Conservation (phyloP, 345 rosid genomes). For the Schrenkiella parvula region DNA sequence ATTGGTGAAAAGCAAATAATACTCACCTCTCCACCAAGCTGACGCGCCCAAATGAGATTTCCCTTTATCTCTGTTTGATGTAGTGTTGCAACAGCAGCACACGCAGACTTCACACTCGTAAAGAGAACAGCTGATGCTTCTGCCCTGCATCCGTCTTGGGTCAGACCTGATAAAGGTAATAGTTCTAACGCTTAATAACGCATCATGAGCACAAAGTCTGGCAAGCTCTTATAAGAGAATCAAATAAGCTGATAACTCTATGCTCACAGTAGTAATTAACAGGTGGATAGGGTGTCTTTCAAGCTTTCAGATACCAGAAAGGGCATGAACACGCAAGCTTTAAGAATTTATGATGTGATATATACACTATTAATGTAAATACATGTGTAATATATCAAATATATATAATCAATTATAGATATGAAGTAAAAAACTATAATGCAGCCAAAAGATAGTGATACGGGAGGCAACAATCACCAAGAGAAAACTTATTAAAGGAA, state of each 20-base stretch:
- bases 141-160: slow-evolving; percentile 84
- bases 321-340: neutral
- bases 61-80: slow-evolving; percentile 74
- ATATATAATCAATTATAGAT: neutral
- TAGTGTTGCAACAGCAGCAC: slow-evolving; percentile 50
- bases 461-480: neutral
- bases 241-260: neutral
- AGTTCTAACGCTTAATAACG: neutral
- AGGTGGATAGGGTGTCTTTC: neutral
- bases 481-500: neutral
- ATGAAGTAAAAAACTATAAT: neutral
- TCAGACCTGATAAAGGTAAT: slow-evolving; percentile 53
- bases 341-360: neutral
- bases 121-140: slow-evolving; percentile 87
- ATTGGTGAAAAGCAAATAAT: slow-evolving; percentile 12
- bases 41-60: slow-evolving; percentile 82
- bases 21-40: slow-evolving; percentile 95
- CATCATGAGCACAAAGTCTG: neutral
- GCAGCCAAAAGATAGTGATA: neutral
- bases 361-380: neutral
- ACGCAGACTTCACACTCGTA: slow-evolving; percentile 75
- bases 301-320: slow-evolving; percentile 1
- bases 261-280: neutral
- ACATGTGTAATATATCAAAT: neutral
- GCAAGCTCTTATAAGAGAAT: slow-evolving; percentile 1